phyloP scores from a whole-genome alignment of 1,284 basidiomycete genomes.

The Puccinia polysora region DNA sequence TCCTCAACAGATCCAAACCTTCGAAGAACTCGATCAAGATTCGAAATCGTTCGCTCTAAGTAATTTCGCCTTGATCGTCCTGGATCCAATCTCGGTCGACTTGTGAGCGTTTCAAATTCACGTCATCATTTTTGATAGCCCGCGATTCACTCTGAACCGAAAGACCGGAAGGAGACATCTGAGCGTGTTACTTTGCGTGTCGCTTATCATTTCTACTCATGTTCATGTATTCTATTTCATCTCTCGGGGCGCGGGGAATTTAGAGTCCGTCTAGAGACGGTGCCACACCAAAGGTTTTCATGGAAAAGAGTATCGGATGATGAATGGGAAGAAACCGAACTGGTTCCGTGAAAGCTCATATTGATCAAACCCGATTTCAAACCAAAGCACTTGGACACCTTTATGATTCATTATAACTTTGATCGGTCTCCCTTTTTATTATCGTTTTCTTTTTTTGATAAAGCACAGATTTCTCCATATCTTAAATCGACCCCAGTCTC shows the following conservation, averaged over 20 bases:
- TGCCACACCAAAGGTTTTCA: conserved; percentile 14
- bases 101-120: conserved; percentile 15
- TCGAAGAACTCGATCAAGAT: not conserved
- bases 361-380: too few relatives aligned
- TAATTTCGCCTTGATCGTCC: conserved; percentile 21
- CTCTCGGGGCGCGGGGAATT: not conserved
- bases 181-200: too few relatives aligned
- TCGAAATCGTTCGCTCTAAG: not conserved
- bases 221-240: not conserved
- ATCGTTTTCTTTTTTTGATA: too few relatives aligned
- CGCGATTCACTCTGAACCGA: not conserved
- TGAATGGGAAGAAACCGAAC: conserved; percentile 17
- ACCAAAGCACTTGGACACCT: too few relatives aligned
- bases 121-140: not conserved
- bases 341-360: conserved; percentile 7
- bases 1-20: not conserved
- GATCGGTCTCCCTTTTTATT: too few relatives aligned
- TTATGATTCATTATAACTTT: too few relatives aligned
- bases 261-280: conserved; percentile 16
- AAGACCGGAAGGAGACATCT: too few relatives aligned
- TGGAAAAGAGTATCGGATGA: conserved; percentile 2
- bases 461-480: too few relatives aligned
- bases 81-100: conserved; percentile 29
- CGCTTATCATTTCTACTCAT: not conserved
- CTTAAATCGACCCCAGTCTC: too few relatives aligned